Conservation (phyloP, 2,329 filamentous ascomycete species). For the Pseudocercospora crystallina region DNA sequence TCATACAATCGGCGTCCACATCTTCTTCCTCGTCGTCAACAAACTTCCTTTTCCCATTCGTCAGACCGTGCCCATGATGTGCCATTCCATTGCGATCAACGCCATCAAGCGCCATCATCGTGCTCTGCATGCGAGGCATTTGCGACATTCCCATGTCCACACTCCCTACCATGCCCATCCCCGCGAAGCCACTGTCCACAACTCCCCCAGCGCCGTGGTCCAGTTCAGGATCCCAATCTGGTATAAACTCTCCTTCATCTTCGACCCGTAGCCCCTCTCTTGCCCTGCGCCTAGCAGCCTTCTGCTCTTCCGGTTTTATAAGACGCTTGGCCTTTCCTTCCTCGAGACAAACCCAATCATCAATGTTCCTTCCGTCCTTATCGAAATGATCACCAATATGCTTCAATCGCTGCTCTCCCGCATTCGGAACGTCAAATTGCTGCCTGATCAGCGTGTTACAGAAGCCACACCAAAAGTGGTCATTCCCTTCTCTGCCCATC, state of each 20-base stretch:
- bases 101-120: too few species aligned
- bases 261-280: neutral
- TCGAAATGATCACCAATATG: constrained; percentile 76
- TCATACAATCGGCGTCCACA: constrained; percentile 1
- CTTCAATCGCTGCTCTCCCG: constrained; percentile 50
- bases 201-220: too few species aligned
- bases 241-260: neutral
- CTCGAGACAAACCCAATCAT: constrained; percentile 55
- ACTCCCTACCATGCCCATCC: too few species aligned
- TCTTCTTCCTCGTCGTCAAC: neutral
- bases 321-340: constrained; percentile 38
- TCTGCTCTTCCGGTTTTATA: constrained; percentile 9
- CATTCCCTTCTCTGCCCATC: constrained; percentile 64
- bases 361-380: constrained; percentile 54
- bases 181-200: too few species aligned
- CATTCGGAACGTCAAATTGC: constrained; percentile 41
- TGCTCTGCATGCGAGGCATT: too few species aligned
- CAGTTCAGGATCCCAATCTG: too few species aligned
- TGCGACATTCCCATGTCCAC: too few species aligned
- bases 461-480: constrained; percentile 85
- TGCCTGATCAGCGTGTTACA: constrained; percentile 61
- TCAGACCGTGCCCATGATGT: neutral
- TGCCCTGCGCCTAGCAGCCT: neutral
- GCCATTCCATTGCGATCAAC: neutral
- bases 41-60: neutral